Evolutionary conservation across 192 early-diverging fungal genomes (phyloP).

Genomic region (Linnemannia zychae): DNA sequence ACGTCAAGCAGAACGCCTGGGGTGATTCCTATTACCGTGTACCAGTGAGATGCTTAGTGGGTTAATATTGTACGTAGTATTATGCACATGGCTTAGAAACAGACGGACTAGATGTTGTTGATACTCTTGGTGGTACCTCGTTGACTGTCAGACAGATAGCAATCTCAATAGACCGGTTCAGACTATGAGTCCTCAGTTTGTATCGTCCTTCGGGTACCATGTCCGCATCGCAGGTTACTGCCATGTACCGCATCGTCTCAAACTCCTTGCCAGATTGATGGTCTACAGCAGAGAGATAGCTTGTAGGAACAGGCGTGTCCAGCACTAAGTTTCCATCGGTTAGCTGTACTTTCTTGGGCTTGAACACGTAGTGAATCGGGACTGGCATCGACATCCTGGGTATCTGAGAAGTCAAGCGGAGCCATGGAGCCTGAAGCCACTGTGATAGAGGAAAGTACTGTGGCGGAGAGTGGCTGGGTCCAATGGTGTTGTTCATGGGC

Average conservation of each 20-base stretch:
- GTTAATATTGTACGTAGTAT: neutral
- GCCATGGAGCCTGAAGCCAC: conserved; percentile 54
- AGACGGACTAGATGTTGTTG: neutral
- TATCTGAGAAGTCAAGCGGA: conserved; percentile 20
- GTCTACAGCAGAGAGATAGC: conserved; percentile 66
- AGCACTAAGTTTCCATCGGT: conserved; percentile 78
- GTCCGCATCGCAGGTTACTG: conserved; percentile 75
- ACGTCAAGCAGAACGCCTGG: conserved; percentile 44
- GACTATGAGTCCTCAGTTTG: conserved; percentile 72
- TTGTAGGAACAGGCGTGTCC: conserved; percentile 70
- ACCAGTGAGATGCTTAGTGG: too few species aligned
- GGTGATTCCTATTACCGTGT: conserved; percentile 42
- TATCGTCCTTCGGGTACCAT: conserved; percentile 70
- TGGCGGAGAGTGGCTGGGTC: conserved; percentile 13
- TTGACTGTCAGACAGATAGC: conserved; percentile 95
- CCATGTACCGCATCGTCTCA: conserved; percentile 79
- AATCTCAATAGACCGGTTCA: conserved; percentile 84
- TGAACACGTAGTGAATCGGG: conserved; percentile 44
- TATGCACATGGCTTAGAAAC: neutral
- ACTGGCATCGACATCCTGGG: conserved; percentile 48
- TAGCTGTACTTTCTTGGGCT: conserved; percentile 67
- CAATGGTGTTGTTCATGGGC: conserved; percentile 19
- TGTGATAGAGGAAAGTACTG: conserved; percentile 50
- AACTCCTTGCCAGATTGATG: conserved; percentile 70
- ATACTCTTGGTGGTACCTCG: conserved; percentile 34